Conservation (phyloP, 148 eudicot species). For the Bassia scoparia region DNA sequence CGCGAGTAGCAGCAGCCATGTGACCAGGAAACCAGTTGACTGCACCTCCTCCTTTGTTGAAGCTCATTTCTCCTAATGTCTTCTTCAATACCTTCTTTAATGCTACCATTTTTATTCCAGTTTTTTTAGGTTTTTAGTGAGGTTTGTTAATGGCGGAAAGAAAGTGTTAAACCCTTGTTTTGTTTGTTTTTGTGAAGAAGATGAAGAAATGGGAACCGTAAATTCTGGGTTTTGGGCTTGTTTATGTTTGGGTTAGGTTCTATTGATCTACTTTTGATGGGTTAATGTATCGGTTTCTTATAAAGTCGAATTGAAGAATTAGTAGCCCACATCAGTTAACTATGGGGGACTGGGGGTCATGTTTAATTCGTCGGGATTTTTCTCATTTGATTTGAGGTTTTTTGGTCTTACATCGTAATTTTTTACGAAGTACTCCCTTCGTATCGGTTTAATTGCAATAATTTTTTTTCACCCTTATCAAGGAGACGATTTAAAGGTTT, state of each 20-base stretch:
- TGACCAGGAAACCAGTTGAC: conserved; percentile 98
- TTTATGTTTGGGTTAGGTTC: background rate
- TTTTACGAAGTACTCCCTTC: too few relatives aligned
- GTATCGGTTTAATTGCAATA: too few relatives aligned
- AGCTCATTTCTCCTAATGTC: conserved; percentile 60
- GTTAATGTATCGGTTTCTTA: too few relatives aligned
- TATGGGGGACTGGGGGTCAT: too few relatives aligned
- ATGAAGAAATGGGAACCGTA: background rate
- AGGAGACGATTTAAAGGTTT: too few relatives aligned
- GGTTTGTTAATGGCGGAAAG: conserved; percentile 22
- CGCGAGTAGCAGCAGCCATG: conserved; percentile 98
- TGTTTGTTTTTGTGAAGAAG: background rate
- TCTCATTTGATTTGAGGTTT: too few relatives aligned
- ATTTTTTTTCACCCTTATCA: too few relatives aligned
- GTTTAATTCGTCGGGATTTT: too few relatives aligned
- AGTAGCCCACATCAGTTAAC: too few relatives aligned
- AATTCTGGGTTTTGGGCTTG: background rate
- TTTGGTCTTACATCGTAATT: too few relatives aligned
- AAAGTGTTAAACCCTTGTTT: background rate
- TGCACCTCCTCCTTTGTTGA: conserved; percentile 66
- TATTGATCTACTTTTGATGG: background rate
- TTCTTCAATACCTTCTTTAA: conserved; percentile 35
- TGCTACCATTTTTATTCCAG: conserved; percentile 27
- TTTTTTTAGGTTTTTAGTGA: background rate
- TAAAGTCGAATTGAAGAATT: too few relatives aligned